These are phyloP conservation scores for Cucurbita argyrosperma DNA, from an alignment of 306 rosid species.

Conservation along the genomic window DNA sequence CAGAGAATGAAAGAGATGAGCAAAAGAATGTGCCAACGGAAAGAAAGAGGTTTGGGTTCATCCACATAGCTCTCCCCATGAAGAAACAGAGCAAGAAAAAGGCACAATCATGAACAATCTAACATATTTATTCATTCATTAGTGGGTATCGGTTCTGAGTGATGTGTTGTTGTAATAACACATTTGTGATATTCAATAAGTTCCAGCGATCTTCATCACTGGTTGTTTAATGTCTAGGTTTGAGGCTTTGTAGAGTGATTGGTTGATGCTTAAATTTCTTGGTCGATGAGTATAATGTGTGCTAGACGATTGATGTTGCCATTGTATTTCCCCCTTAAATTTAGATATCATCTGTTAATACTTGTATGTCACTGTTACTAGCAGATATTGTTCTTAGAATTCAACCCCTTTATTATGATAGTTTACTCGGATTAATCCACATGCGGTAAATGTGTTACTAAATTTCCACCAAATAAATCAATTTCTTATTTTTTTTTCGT, in stretches of 20 bases:
- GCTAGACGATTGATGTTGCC: background rate
- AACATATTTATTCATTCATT: background rate
- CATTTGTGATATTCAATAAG: background rate
- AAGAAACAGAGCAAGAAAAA: slow-evolving; percentile 52
- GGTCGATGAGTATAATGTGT: background rate
- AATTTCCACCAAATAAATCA: too few species aligned
- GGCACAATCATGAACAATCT: slow-evolving; percentile 14
- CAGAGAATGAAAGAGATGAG: slow-evolving; percentile 36
- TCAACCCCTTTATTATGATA: too few species aligned
- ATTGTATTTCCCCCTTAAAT: background rate
- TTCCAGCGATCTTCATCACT: background rate
- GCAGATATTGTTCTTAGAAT: too few species aligned
- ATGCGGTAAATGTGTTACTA: too few species aligned
- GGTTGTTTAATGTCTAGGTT: background rate
- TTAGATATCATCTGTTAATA: background rate
- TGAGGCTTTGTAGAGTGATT: background rate
- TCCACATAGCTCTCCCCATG: slow-evolving; percentile 72
- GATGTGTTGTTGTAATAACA: slow-evolving; percentile 1
- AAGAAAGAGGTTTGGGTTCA: slow-evolving; percentile 82
- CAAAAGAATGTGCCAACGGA: slow-evolving; percentile 37
- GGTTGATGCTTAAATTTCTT: background rate
- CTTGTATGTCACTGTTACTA: background rate
- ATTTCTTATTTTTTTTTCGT: too few species aligned
- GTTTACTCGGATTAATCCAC: too few species aligned
- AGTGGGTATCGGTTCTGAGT: background rate